These are phyloP conservation scores for Fusarium lyarnte DNA, from an alignment of 2,329 filamentous ascomycete species.

Conservation along the genomic window DNA sequence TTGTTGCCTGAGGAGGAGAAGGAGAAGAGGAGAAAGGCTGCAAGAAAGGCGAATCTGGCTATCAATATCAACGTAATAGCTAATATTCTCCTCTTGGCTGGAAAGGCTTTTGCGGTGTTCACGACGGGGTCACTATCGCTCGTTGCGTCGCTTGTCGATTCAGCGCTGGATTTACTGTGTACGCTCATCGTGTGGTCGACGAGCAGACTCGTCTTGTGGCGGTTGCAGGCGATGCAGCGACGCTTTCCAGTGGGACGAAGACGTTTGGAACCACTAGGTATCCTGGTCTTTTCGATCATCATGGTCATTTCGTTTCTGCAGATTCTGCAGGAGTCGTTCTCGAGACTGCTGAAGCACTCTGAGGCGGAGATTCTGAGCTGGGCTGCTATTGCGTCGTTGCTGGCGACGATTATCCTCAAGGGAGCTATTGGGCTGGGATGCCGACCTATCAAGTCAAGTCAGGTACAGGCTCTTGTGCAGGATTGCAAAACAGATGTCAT, in stretches of 20 bases:
- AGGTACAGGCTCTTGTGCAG: conserved; percentile 74
- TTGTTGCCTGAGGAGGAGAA: conserved; percentile 47
- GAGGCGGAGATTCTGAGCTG: conserved; percentile 49
- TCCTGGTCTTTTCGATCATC: conserved; percentile 81
- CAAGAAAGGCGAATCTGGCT: conserved; percentile 59
- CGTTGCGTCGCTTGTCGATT: conserved; percentile 79
- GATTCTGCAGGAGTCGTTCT: conserved; percentile 74
- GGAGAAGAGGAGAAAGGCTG: conserved; percentile 38
- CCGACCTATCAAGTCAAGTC: conserved; percentile 81
- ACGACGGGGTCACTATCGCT: conserved; percentile 82
- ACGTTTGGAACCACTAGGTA: conserved; percentile 76
- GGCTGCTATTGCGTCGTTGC: conserved; percentile 60
- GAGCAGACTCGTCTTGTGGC: conserved; percentile 73
- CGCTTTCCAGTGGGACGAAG: conserved; percentile 78
- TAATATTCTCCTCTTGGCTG: conserved; percentile 75
- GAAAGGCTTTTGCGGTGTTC: conserved; percentile 81
- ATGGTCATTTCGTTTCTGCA: conserved; percentile 86
- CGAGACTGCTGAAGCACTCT: conserved; percentile 68
- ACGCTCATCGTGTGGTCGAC: conserved; percentile 84
- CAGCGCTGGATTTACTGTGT: conserved; percentile 78
- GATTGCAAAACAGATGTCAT: conserved; percentile 74
- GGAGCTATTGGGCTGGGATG: conserved; percentile 86
- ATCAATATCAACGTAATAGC: conserved; percentile 85
- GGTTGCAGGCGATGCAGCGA: conserved; percentile 60
- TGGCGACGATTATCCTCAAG: conserved; percentile 80